Percentiles rank a stretch among this genome's conserved stretches.
phyloP scores from a whole-genome alignment of 441 rosid genomes.

The Flueggea neowawraea region DNA sequence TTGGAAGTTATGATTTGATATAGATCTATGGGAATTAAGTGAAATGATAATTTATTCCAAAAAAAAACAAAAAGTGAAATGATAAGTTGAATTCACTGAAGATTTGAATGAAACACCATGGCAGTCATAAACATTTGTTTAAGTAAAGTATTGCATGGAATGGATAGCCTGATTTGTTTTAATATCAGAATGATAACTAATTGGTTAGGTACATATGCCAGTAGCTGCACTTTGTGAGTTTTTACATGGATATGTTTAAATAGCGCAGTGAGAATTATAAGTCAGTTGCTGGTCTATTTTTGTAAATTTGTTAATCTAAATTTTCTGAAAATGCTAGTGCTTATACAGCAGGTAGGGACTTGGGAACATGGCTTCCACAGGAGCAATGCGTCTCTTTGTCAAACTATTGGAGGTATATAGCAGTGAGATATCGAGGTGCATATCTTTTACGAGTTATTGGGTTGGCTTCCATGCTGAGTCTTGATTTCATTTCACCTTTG shows the following conservation, averaged over 20 bases:
- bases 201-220: no score
- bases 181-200: no score
- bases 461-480: no score
- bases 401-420: conserved; percentile 86
- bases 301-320: not conserved
- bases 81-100: no score
- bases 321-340: conserved; percentile 14
- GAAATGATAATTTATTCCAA: no score
- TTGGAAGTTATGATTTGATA: not conserved
- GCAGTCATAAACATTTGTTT: no score
- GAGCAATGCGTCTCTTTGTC: conserved; percentile 99
- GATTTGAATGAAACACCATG: no score
- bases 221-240: no score
- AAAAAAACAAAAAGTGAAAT: no score
- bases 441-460: conserved; percentile 1
- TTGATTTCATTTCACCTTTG: no score
- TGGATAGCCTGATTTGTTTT: no score
- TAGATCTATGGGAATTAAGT: not conserved
- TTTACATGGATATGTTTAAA: not conserved
- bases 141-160: no score
- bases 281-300: not conserved
- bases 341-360: conserved; percentile 93
- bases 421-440: conserved; percentile 12
- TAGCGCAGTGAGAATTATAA: not conserved
- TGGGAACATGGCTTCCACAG: conserved; percentile 84